phyloP scores from a whole-genome alignment of 495 filamentous ascomycete genomes.

The Penicillium cinerascens region DNA sequence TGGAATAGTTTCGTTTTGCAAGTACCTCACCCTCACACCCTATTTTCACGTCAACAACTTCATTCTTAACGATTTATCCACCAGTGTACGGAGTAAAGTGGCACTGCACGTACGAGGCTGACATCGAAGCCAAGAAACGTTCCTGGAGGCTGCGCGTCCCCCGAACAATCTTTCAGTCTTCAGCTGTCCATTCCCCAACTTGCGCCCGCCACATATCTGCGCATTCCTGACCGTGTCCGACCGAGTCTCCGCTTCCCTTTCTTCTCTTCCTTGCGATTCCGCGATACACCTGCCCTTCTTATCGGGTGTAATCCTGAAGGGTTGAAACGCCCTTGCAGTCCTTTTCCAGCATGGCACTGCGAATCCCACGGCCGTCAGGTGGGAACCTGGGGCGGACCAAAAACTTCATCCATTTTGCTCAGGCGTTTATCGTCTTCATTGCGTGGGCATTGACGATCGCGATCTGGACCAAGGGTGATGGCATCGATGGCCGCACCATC shows the following conservation, averaged over 20 bases:
- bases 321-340: slow-evolving; percentile 25
- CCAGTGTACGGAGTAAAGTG: too few species aligned
- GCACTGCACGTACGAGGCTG: neutral
- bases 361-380: slow-evolving; percentile 27
- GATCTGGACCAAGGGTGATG: slow-evolving; percentile 61
- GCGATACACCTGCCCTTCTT: slow-evolving; percentile 1
- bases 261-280: slow-evolving; percentile 1
- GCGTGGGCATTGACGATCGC: slow-evolving; percentile 71
- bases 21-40: neutral
- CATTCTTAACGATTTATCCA: neutral
- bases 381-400: slow-evolving; percentile 44
- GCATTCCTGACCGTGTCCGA: neutral
- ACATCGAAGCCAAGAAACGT: slow-evolving; percentile 5
- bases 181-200: neutral
- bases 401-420: slow-evolving; percentile 49
- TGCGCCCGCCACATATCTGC: neutral
- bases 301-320: slow-evolving; percentile 9
- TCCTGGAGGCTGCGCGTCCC: neutral
- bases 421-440: slow-evolving; percentile 66
- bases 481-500: slow-evolving; percentile 63
- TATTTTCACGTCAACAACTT: neutral
- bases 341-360: slow-evolving; percentile 26
- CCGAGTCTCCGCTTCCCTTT: neutral
- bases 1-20: neutral
- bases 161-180: neutral